Percentiles rank a stretch among this genome's conserved stretches.
phyloP scores from a whole-genome alignment of 2,329 filamentous ascomycete genomes.

The Colletotrichum theobromicola region DNA sequence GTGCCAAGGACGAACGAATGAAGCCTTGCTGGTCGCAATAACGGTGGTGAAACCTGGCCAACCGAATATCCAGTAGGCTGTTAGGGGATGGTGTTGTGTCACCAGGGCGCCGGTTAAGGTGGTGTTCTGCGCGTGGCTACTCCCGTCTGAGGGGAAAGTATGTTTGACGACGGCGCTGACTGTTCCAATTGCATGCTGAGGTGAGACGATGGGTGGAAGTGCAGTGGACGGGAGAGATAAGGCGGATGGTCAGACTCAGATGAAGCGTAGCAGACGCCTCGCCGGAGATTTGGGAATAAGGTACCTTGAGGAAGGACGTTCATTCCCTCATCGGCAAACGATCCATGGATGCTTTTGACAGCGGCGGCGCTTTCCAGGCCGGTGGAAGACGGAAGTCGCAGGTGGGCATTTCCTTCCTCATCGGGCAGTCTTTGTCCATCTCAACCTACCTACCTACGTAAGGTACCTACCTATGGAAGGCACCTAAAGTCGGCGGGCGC shows the following conservation, averaged over 20 bases:
- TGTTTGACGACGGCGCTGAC: background rate
- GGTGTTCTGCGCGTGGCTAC: background rate
- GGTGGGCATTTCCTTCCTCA: background rate
- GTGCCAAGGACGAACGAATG: background rate
- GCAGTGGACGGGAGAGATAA: background rate
- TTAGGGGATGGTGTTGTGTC: background rate
- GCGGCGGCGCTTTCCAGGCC: background rate
- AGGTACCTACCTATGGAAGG: no score
- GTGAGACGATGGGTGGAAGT: background rate
- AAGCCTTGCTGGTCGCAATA: background rate
- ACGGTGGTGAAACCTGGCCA: background rate
- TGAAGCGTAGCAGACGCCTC: background rate
- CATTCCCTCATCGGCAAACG: no score
- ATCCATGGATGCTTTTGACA: background rate
- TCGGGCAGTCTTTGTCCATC: background rate
- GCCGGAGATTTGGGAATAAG: background rate
- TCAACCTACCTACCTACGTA: no score
- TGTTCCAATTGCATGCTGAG: background rate
- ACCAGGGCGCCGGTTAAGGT: background rate
- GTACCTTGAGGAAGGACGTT: no score
- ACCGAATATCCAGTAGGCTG: background rate
- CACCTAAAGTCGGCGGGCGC: background rate
- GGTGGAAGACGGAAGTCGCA: background rate
- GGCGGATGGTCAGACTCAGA: background rate
- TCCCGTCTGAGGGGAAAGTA: conserved; percentile 4